Conservation (phyloP, 306 rosid genomes). For the Cicer cuneatum region DNA sequence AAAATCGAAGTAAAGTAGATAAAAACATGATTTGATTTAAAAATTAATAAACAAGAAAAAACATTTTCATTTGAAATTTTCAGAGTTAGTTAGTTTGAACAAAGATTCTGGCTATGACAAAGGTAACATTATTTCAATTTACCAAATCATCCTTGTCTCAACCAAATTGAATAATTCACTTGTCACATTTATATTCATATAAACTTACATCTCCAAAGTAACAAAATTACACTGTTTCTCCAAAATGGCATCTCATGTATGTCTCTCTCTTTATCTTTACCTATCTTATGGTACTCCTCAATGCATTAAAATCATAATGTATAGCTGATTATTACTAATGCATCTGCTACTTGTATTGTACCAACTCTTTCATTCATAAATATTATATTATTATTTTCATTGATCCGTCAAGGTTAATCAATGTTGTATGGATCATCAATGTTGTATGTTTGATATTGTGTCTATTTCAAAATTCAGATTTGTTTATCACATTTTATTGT, state of each 20-base stretch:
- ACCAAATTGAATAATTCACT: slow-evolving; percentile 11
- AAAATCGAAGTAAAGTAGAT: background rate
- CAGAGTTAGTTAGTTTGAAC: slow-evolving; percentile 40
- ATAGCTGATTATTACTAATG: slow-evolving; percentile 24
- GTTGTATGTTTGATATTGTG: background rate
- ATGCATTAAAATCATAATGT: slow-evolving; percentile 30
- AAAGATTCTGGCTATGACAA: slow-evolving; percentile 32
- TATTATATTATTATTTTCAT: slow-evolving; percentile 13
- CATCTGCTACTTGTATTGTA: background rate
- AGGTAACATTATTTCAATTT: slow-evolving; percentile 21
- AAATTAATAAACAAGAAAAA: slow-evolving; percentile 8
- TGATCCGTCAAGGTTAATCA: background rate
- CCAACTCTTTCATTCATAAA: background rate
- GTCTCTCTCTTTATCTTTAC: slow-evolving; percentile 32
- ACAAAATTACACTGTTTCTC: slow-evolving; percentile 25
- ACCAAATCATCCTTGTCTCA: slow-evolving; percentile 41
- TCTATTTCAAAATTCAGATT: slow-evolving; percentile 25
- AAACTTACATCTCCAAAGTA: background rate
- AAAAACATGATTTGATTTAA: background rate
- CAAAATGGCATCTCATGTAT: slow-evolving; percentile 49
- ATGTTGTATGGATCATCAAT: background rate
- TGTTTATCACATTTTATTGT: background rate
- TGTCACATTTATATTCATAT: background rate
- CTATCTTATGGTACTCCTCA: slow-evolving; percentile 13
- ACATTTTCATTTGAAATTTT: slow-evolving; percentile 25